Percentiles rank a stretch among this genome's conserved stretches.
Evolutionary conservation across 345 rosid species (phyloP).

Genomic region (Aurinia saxatilis): DNA sequence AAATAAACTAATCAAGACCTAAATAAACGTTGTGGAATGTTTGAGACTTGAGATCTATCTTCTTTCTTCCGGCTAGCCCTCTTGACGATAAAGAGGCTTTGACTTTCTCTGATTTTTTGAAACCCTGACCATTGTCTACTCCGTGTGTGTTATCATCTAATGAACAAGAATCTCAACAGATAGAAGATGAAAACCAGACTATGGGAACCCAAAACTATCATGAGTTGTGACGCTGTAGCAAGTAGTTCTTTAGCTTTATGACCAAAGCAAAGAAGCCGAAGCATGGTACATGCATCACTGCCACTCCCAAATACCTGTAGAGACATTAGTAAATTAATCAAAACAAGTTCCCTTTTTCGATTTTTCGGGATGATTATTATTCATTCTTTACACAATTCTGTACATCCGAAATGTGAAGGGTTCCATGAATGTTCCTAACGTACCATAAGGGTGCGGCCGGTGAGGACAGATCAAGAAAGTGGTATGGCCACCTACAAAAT

Average conservation of each 20-base stretch:
- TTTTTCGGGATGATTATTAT: no score
- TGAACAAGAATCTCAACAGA: neutral
- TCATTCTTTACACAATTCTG: no score
- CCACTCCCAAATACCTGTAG: slow-evolving; percentile 75
- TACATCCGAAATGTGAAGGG: neutral
- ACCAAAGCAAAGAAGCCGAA: slow-evolving; percentile 56
- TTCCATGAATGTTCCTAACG: no score
- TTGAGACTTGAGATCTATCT: neutral
- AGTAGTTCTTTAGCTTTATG: slow-evolving; percentile 47
- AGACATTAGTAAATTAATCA: neutral
- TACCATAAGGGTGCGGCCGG: slow-evolving; percentile 39
- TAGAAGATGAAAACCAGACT: neutral
- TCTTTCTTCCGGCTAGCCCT: neutral
- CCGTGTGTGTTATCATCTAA: neutral
- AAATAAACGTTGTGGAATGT: neutral
- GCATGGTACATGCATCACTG: slow-evolving; percentile 62
- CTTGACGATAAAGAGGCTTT: neutral
- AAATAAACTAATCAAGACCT: neutral
- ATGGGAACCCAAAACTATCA: neutral
- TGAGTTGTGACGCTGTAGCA: slow-evolving; percentile 30
- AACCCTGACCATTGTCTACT: neutral
- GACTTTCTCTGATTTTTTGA: neutral
- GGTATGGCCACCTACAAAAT: slow-evolving; percentile 86
- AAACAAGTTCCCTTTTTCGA: neutral
- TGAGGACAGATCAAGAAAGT: slow-evolving; percentile 71